Percentiles rank a stretch among this genome's conserved stretches.
phyloP scores from a whole-genome alignment of 805 yeast species.

The Candida patagonica region DNA sequence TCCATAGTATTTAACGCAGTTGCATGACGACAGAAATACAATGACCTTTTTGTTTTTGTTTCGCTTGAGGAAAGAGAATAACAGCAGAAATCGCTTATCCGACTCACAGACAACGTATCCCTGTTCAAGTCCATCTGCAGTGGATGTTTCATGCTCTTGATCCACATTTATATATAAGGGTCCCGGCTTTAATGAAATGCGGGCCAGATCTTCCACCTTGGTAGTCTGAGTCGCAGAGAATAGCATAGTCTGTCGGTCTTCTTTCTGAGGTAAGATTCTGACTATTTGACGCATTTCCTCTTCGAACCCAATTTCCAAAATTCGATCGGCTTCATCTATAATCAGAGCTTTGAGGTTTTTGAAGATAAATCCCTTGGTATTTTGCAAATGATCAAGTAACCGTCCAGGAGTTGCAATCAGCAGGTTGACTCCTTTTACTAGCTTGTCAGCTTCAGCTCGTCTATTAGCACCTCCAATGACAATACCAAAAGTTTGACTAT shows the following conservation, averaged over 20 bases:
- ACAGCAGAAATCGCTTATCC: constrained; percentile 80
- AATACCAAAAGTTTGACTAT: constrained; percentile 89
- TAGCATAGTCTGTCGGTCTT: constrained; percentile 91
- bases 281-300: constrained; percentile 98
- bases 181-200: constrained; percentile 90
- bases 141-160: constrained; percentile 69
- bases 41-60: constrained; percentile 79
- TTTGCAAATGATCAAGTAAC: constrained; percentile 90
- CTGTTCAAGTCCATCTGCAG: constrained; percentile 96
- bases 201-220: constrained; percentile 94
- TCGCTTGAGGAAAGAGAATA: constrained; percentile 89
- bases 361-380: constrained; percentile 87
- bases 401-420: constrained; percentile 98
- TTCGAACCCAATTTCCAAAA: constrained; percentile 95
- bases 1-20: constrained; percentile 92
- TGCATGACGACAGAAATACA: constrained; percentile 93
- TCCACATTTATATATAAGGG: constrained; percentile 92
- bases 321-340: constrained; percentile 97
- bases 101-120: constrained; percentile 97
- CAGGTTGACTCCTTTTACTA: constrained; percentile 86
- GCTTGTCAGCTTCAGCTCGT: constrained; percentile 93
- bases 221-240: constrained; percentile 99
- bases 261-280: constrained; percentile 73
- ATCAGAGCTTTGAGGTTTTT: constrained; percentile 89
- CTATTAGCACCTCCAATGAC: constrained; percentile 98